Conservation (phyloP, 1,139 yeast species). For the Lodderomyces elongisporus region DNA sequence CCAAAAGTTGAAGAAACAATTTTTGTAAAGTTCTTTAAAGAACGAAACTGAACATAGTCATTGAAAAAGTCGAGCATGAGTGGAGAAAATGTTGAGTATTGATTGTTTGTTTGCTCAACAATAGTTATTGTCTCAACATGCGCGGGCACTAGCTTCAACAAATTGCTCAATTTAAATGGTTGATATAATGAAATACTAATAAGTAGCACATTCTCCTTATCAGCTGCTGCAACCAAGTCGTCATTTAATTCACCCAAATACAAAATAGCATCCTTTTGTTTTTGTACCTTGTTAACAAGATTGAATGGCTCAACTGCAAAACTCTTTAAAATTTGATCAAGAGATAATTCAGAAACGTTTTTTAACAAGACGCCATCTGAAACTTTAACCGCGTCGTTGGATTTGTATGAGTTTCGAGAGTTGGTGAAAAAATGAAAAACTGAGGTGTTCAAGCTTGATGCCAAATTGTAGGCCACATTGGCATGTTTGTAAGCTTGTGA, state of each 20-base stretch:
- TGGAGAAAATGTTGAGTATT: constrained; percentile 51
- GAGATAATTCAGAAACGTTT: constrained; percentile 15
- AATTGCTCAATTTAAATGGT: constrained; percentile 57
- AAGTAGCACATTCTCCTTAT: constrained; percentile 42
- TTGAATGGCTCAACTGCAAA: constrained; percentile 30
- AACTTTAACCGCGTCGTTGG: constrained; percentile 14
- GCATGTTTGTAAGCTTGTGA: constrained; percentile 51
- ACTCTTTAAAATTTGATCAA: constrained; percentile 24
- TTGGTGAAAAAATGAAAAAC: constrained; percentile 63
- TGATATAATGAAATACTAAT: constrained; percentile 60
- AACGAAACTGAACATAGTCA: constrained; percentile 46
- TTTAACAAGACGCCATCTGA: constrained; percentile 16
- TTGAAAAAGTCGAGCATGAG: constrained; percentile 73
- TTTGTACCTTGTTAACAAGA: constrained; percentile 20
- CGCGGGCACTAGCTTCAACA: constrained; percentile 52
- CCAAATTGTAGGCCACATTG: constrained; percentile 46
- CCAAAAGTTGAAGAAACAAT: constrained; percentile 60
- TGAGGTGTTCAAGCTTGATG: constrained; percentile 45
- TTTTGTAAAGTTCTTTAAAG: constrained; percentile 43
- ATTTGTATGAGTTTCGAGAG: constrained; percentile 17
- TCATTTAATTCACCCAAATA: constrained; percentile 55
- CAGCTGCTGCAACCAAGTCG: constrained; percentile 39
- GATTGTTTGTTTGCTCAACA: constrained; percentile 52
- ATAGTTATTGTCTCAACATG: constrained; percentile 56
- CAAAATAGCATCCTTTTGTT: constrained; percentile 49